These are phyloP conservation scores for Colletotrichum gloeosporioides DNA, from an alignment of 2,329 filamentous ascomycete genomes.

Conservation along the genomic window DNA sequence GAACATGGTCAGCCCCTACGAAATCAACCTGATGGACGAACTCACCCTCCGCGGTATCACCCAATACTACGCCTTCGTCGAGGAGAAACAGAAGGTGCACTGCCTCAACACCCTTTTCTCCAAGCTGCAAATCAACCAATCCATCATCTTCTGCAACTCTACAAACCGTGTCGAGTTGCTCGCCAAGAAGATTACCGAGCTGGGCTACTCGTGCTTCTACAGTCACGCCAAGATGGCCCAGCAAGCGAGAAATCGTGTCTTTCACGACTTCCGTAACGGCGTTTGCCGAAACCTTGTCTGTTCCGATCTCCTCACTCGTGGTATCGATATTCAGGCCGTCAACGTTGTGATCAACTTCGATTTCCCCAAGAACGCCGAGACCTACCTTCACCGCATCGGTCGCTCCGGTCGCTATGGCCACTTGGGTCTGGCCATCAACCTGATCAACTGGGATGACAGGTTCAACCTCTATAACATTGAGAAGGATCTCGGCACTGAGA, in stretches of 20 bases:
- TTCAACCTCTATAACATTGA: conserved; percentile 99
- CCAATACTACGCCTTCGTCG: conserved; percentile 98
- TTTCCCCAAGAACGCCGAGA: conserved; percentile 99
- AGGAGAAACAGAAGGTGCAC: conserved; percentile 99
- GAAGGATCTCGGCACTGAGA: conserved; percentile 95
- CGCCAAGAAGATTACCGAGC: conserved; percentile 98
- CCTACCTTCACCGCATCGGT: conserved; percentile 97
- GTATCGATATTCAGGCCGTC: conserved; percentile 99
- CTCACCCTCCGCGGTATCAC: conserved; percentile 97
- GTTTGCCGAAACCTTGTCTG: conserved; percentile 98
- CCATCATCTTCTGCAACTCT: conserved; percentile 99
- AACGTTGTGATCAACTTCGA: conserved; percentile 99
- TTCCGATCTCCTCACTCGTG: conserved; percentile 94
- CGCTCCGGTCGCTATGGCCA: conserved; percentile 97
- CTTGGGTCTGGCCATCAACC: conserved; percentile 94
- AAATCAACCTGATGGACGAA: conserved; percentile 99
- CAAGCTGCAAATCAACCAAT: conserved; percentile 99
- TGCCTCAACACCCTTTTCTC: conserved; percentile 99
- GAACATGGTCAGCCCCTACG: conserved; percentile 95
- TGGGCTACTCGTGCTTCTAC: conserved; percentile 99
- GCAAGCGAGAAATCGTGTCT: conserved; percentile 95
- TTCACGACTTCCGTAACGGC: conserved; percentile 98
- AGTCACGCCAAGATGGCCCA: conserved; percentile 98
- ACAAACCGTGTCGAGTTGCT: conserved; percentile 97
- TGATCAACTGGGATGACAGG: conserved; percentile 99